Base-by-base conservation (phyloP, 805 yeast genomes). In the Candida maris region DNA sequence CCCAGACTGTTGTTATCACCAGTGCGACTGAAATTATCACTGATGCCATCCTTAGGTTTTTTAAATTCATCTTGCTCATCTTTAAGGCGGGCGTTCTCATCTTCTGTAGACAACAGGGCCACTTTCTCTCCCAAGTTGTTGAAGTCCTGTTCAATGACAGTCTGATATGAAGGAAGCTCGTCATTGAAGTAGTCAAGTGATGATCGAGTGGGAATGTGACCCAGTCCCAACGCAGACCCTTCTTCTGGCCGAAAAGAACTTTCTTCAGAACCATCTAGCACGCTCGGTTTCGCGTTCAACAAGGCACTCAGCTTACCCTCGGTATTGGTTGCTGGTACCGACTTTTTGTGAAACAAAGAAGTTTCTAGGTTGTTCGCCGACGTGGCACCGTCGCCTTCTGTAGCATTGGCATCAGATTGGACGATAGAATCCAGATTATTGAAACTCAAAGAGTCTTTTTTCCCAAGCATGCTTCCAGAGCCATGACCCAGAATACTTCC, bases 151-250 rank as follows among this genome's bases (percentile, higher is more conserved):
- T 52, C 58, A 35, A 50, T 38, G 8, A 50, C 52, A 5, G 47
- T 35, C 29, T 58, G 55, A 37, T 57, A 58, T 1, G 55, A 38
- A 15, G 63, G 62, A 13, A 57, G 47, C 18, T 44, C 47, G 5
- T 44, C 47, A 13, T 37, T 45, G 29, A 48, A 45, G 19, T 46
- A 51, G n/a, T 35, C 51, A 22, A 54, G 15, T 3, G 57, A 54
- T 2, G 61, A 56, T 30, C 48, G 30, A 6, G 54, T 45, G 6
- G 56, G 57, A 22, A 48, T 37, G 33, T 52, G 59, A 4, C 31
- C 23, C 19, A 41, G 25, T 12, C 14, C 37, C 4, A 27, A 27
- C 10, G 19, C 30, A 41, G 35, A 16, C 35, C 39, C 33, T 34
- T 37, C n/a, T 10, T 19, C 14, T 41, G 38, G 2, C 30, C 14